phyloP scores from a whole-genome alignment of 208 protist species.

The Leishmania tropica region DNA sequence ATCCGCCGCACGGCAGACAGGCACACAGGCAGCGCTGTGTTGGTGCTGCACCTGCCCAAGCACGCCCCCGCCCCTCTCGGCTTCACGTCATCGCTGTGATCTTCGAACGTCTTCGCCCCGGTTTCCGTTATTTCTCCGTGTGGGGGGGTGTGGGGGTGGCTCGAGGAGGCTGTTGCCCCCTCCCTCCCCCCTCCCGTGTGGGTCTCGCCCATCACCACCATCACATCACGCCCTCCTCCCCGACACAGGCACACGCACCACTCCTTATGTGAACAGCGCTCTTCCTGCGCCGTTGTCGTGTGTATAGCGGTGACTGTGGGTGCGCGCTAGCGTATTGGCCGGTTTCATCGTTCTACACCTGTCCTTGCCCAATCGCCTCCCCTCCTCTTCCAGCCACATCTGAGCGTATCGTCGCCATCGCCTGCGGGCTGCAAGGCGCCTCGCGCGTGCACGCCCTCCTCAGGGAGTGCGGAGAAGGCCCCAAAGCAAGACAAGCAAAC shows the following conservation, averaged over 20 bases:
- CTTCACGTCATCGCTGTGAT: no score
- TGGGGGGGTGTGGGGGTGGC: neutral
- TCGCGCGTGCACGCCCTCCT: no score
- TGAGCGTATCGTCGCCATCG: no score
- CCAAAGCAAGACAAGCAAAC: neutral
- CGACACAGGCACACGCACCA: neutral
- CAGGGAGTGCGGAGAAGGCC: neutral
- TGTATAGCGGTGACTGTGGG: neutral
- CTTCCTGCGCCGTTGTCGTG: neutral
- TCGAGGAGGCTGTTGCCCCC: neutral
- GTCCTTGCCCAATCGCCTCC: no score
- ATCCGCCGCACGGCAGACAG: no score
- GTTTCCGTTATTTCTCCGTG: neutral
- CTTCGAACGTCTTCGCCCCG: no score
- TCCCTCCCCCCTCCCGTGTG: neutral
- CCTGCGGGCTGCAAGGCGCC: no score
- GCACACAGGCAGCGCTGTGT: no score
- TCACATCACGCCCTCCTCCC: neutral
- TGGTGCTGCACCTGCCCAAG: neutral
- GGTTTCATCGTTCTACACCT: neutral
- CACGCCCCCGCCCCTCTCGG: no score
- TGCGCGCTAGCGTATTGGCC: no score
- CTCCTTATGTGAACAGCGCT: neutral
- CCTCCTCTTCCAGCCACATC: no score
- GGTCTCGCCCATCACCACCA: neutral